phyloP scores from a whole-genome alignment of 108 stramenopile species.

The Pseudonitzschia multistriata region DNA sequence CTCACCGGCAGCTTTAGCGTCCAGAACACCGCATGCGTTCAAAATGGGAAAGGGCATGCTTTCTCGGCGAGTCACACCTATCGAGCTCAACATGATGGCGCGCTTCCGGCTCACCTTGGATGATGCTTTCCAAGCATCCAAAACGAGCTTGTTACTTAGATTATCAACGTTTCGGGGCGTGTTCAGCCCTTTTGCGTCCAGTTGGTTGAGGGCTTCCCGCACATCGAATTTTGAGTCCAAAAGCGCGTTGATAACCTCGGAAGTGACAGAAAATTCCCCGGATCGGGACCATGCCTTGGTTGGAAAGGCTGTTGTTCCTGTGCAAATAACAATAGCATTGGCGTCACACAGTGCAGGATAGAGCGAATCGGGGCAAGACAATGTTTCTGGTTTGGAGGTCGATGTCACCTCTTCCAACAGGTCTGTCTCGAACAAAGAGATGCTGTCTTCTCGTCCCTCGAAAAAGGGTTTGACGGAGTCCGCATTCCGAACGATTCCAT shows the following conservation, averaged over 20 bases:
- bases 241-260: constrained; percentile 26
- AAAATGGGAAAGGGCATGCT: constrained; percentile 73
- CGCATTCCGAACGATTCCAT: constrained; percentile 40
- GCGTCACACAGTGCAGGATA: constrained; percentile 31
- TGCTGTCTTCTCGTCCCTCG: constrained; percentile 22
- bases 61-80: constrained; percentile 60
- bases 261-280: constrained; percentile 22
- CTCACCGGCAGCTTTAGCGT: constrained; percentile 68
- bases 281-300: constrained; percentile 51
- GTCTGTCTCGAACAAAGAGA: constrained; percentile 47
- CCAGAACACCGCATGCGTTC: constrained; percentile 76
- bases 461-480: constrained; percentile 26
- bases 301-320: constrained; percentile 70
- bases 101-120: constrained; percentile 30
- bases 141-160: constrained; percentile 40
- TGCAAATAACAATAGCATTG: constrained; percentile 59
- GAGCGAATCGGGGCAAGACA: constrained; percentile 17
- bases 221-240: constrained; percentile 27
- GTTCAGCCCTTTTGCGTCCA: constrained; percentile 46
- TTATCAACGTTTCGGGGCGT: constrained; percentile 68
- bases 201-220: constrained; percentile 21
- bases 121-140: constrained; percentile 21
- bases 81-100: constrained; percentile 45
- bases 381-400: background rate
- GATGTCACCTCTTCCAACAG: constrained; percentile 32